These are phyloP conservation scores for Phialophora verrucosa DNA, from an alignment of 2,329 filamentous ascomycete species.

Conservation along the genomic window DNA sequence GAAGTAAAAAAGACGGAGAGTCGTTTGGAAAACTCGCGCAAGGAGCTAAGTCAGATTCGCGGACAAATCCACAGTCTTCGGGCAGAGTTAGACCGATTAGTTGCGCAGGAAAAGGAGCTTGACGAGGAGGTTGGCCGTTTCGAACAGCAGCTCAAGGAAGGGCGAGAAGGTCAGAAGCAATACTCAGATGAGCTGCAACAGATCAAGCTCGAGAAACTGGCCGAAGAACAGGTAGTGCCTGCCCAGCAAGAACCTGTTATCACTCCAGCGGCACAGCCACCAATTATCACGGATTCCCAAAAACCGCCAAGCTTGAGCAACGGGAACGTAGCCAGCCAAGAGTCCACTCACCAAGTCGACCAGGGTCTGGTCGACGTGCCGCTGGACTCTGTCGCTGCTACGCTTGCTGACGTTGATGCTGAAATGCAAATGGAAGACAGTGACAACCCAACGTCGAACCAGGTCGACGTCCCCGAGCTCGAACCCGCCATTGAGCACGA, in stretches of 20 bases:
- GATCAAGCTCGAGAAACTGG: constrained; percentile 53
- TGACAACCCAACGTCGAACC: background rate
- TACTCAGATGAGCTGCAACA: constrained; percentile 57
- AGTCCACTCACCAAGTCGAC: background rate
- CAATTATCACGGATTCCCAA: background rate
- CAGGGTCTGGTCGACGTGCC: background rate
- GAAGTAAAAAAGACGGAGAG: constrained; percentile 50
- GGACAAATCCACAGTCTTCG: constrained; percentile 24
- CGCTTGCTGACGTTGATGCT: background rate
- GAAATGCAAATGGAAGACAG: background rate
- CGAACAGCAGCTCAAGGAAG: constrained; percentile 47
- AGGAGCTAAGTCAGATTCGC: constrained; percentile 43
- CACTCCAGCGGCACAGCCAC: background rate
- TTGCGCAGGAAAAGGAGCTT: constrained; percentile 49
- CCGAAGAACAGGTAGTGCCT: constrained; percentile 26
- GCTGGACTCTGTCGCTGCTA: background rate
- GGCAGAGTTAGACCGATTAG: constrained; percentile 26
- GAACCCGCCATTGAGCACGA: background rate
- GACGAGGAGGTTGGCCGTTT: constrained; percentile 54
- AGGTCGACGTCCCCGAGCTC: background rate
- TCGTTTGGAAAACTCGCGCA: constrained; percentile 45
- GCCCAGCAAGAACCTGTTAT: background rate
- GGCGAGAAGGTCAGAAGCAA: constrained; percentile 49
- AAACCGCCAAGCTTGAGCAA: constrained; percentile 2
- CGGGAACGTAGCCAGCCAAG: constrained; percentile 5